Percentiles rank a stretch among this genome's conserved stretches.
phyloP scores from a whole-genome alignment of 1,284 basidiomycete genomes.

The Cryptococcus jaspeensis region DNA sequence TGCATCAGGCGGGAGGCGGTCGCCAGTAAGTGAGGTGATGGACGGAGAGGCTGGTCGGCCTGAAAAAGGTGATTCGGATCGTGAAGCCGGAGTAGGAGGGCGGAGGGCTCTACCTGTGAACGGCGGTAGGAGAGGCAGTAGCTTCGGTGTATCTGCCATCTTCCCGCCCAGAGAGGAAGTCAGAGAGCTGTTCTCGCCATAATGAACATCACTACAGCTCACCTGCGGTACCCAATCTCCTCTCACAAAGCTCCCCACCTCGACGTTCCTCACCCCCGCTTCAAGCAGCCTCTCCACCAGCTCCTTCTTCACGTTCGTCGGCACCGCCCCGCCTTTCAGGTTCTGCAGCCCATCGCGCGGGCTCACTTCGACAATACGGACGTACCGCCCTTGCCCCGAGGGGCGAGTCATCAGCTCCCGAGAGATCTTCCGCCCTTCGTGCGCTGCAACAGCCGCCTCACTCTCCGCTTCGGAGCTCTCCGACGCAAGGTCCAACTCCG shows the following conservation, averaged over 20 bases:
- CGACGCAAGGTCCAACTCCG: neutral
- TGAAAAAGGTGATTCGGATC: slow-evolving; percentile 37
- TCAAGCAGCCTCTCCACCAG: slow-evolving; percentile 72
- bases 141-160: slow-evolving; percentile 80
- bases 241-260: slow-evolving; percentile 89
- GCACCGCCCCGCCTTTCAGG: slow-evolving; percentile 67
- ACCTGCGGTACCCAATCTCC: slow-evolving; percentile 92
- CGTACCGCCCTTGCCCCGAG: slow-evolving; percentile 13
- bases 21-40: neutral
- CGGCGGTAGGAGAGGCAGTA: slow-evolving; percentile 31
- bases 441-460: neutral
- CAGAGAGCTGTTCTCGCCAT: too few relatives aligned
- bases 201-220: slow-evolving; percentile 29
- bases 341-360: slow-evolving; percentile 94
- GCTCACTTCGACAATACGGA: slow-evolving; percentile 81
- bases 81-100: slow-evolving; percentile 10
- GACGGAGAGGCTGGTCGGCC: slow-evolving; percentile 50
- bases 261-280: slow-evolving; percentile 72
- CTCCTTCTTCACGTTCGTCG: slow-evolving; percentile 73
- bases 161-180: slow-evolving; percentile 40
- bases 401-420: slow-evolving; percentile 9
- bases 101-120: slow-evolving; percentile 9
- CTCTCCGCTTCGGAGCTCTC: neutral
- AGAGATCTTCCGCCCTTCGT: slow-evolving; percentile 10
- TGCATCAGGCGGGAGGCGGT: slow-evolving; percentile 40